Evolutionary conservation across 2,329 filamentous ascomycete species (phyloP), one percentile per base, ranked within the genome.

Genomic region (Domatiomyces catenatus): DNA sequence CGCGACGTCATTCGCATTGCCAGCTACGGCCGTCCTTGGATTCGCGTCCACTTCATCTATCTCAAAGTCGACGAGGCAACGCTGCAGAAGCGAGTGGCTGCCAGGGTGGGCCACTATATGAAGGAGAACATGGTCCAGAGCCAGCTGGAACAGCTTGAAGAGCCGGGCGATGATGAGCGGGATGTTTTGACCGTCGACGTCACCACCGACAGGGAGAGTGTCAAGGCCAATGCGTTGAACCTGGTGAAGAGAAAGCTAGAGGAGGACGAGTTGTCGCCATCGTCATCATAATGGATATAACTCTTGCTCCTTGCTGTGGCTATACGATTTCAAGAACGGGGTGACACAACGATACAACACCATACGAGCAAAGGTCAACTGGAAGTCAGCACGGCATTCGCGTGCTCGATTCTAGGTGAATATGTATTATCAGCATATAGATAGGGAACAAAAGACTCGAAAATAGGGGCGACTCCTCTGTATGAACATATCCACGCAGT

Each of bases 101-200:
- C 75, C 42, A 79, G 92, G 58, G 70, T 89, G 68, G 81, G 81
- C 48, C 92, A 98, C 66, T 98, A 92, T 69, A 95, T 98, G 89
- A 90, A 92, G 61, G 84, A 86, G 59, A 79, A 80, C 61, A 96
- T 98, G 90, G 89, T 98, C 7, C 81, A 84, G 61, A 94, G 87
- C 68, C 92, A 98, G 65, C 84, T 96, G 58, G 79, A 82, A 55
- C 83, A 81, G 48, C 75, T 98, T n/a, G 90, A 98, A 69, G 80
- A 83, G 55, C 92, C 92, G 0, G 67, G 70, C 46, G 67, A 69
- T 45, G 79, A 86, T 50, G 71, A 75, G 56, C 71, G 67, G 63
- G 86, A 92, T 66, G 82, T 85, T 54, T 74, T 88, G 55, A 78
- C 71, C 50, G 72, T 90, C 52, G 82, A 88, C 63, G 77, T 69